Evolutionary conservation across 2,329 filamentous ascomycete genomes (phyloP).

Genomic region (Ophiocordyceps camponoti-saundersi): DNA sequence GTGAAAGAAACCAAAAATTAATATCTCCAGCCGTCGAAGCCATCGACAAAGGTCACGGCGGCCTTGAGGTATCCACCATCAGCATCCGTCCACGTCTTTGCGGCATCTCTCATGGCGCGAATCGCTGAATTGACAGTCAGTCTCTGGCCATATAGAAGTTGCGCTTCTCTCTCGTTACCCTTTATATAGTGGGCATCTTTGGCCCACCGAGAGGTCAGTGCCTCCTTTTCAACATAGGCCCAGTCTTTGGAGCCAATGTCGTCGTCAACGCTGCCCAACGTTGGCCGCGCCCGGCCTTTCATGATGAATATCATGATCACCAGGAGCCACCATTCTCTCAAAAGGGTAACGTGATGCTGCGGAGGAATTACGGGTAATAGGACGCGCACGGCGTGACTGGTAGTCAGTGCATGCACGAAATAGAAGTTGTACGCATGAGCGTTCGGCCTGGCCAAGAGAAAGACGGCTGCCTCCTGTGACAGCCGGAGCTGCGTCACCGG

Average conservation of each 20-base stretch:
- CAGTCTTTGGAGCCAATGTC: conserved; percentile 53
- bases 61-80: conserved; percentile 48
- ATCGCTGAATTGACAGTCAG: conserved; percentile 28
- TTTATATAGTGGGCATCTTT: conserved; percentile 78
- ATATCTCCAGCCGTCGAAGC: conserved; percentile 51
- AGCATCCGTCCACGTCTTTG: conserved; percentile 56
- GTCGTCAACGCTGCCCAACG: conserved; percentile 41
- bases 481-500: conserved; percentile 60
- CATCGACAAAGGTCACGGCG: conserved; percentile 55
- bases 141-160: not conserved
- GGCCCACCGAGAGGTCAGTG: conserved; percentile 47
- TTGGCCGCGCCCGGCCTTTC: conserved; percentile 55
- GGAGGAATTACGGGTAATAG: conserved; percentile 61
- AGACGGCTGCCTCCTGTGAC: conserved; percentile 45
- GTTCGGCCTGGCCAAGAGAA: conserved; percentile 40
- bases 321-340: conserved; percentile 84
- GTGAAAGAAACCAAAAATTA: conserved; percentile 5
- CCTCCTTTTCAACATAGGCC: conserved; percentile 58
- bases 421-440: conserved; percentile 66
- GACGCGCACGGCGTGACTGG: conserved; percentile 76
- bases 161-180: conserved; percentile 24
- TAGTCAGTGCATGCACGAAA: conserved; percentile 65
- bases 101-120: conserved; percentile 58
- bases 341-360: conserved; percentile 53
- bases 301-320: conserved; percentile 62